Base-by-base conservation (phyloP, 2,329 filamentous ascomycete species). In the Capronia epimyces region DNA sequence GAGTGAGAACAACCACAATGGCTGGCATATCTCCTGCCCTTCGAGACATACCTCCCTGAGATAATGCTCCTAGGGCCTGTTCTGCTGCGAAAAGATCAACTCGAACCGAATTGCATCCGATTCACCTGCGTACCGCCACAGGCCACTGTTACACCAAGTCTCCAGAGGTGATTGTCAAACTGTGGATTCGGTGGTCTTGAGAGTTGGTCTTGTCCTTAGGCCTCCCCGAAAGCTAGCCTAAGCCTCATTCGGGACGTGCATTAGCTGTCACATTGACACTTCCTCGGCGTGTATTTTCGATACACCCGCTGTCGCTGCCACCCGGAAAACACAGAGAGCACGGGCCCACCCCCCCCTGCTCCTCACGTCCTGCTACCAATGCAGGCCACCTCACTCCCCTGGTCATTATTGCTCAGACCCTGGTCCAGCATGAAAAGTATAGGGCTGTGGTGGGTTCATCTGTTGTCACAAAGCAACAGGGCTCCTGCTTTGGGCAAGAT, bases 401-500 rank as follows among this genome's bases (percentile, higher is more conserved):
- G 15, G 15, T 37, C 12, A 18, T 29, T 13, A 29, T 29, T 42
- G 49, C 37, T 10, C 10, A 13, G 31, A 49, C 29, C 46, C 46
- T 43, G 46, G 37, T 34, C 27, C 25, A 20, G 1, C 3, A 37
- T 20, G 36, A 29, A n/a, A 49, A 32, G 39, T 18, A 43, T 48
- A 52, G 45, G 50, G 50, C 44, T 49, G 41, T 13, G 27, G 25
- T 51, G 49, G 55, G 44, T 45, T 46, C 49, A 36, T 43, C 34
- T 25, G 9, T 42, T 22, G n/a, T 15, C 21, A 47, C 27, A 40
- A 32, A 44, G 39, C 25, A 42, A 50, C 46, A 52, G 49, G 45
- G 49, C 49, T 42, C 40, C 50, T 51, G 40, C 44, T 49, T 54
- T 54, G 48, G 55, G 55, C 39, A 54, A 47, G 44, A 53, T 41